Conservation (phyloP, 768 basidiomycete genomes). For the Chlorophyllum brunneum region DNA sequence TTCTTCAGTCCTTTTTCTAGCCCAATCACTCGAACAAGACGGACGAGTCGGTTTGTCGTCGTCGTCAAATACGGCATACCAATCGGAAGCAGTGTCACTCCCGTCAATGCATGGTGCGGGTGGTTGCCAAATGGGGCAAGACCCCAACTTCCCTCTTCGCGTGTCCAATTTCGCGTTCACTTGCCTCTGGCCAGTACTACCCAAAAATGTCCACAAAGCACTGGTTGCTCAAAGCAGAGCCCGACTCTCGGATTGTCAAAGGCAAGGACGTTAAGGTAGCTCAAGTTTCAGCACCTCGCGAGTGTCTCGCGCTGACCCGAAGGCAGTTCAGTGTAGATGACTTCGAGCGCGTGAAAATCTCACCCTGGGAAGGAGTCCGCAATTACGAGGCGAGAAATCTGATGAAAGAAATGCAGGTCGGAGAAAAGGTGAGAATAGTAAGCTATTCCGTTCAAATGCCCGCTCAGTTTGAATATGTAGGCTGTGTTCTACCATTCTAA, state of each 20-base stretch:
- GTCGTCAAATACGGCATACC: no score
- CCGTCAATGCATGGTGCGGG: no score
- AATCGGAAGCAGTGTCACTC: no score
- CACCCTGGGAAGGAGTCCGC: conserved; percentile 86
- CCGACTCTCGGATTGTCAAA: conserved; percentile 78
- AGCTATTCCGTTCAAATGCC: background rate
- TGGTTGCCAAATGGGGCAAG: no score
- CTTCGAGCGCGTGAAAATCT: conserved; percentile 66
- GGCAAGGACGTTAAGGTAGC: conserved; percentile 81
- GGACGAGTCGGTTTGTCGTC: no score
- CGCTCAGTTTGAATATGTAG: conserved; percentile 29
- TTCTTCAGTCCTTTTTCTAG: no score
- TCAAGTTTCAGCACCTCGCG: background rate
- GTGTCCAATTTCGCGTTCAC: no score
- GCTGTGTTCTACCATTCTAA: conserved; percentile 87
- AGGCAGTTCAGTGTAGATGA: conserved; percentile 81
- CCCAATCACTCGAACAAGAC: no score
- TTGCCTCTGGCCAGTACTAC: no score
- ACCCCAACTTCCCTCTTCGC: no score
- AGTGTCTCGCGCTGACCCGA: background rate
- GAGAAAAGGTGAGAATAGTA: conserved; percentile 56
- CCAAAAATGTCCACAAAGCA: conserved; percentile 22
- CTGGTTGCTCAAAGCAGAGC: conserved; percentile 88
- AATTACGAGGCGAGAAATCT: conserved; percentile 81
- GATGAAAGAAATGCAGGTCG: conserved; percentile 76